Base-by-base conservation (phyloP, 805 yeast species). In the Blastobotrys robertii region DNA sequence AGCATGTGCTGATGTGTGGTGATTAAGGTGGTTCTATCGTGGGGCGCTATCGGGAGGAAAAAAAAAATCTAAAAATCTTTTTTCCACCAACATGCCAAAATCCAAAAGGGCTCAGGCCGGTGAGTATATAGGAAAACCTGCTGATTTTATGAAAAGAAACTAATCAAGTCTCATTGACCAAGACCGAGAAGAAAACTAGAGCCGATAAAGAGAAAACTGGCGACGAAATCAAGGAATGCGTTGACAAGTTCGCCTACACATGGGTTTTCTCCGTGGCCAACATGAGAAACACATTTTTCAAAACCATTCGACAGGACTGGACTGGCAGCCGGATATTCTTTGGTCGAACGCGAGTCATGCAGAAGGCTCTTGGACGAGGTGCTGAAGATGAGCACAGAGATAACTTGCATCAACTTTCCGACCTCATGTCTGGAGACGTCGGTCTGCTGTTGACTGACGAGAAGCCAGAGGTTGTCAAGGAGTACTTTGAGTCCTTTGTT, bases 251-350 rank as follows among this genome's bases (percentile, higher is more conserved):
- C 66, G 77, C 76, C 58, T 85, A 77, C 66, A 79, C 76, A 37
- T 90, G 96, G 94, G 82, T 87, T 22, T 74, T 92, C 52, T 76
- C 79, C 49, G 75, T 92, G 47, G 90, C 86, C 56, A 92, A 87
- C 66, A 94, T 92, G 60, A 81, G 98, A 67, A 92, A 95, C 45
- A 94, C 95, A 42, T 95, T 88, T 42, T 71, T 92, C 56, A 96
- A 92, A 65, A 94, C 86, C 54, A 81, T 92, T 47, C 79, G 98
- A 69, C 72, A 76, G 35, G 94, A 87, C 52, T 92, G 98, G 98
- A 67, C 68, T 29, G 98, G 95, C 3, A 84, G 95, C 29, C 82
- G 86, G 58, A 69, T 90, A 48, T 70, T 88, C 48, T 73, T 92
- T 68, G 98, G 98, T 50, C 86, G 88, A 63, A 84, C 92, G 60